Evolutionary conservation across 2,329 filamentous ascomycete genomes (phyloP), one percentile per base, ranked within the genome.

Genomic region (Scopulariopsis brevicaulis): DNA sequence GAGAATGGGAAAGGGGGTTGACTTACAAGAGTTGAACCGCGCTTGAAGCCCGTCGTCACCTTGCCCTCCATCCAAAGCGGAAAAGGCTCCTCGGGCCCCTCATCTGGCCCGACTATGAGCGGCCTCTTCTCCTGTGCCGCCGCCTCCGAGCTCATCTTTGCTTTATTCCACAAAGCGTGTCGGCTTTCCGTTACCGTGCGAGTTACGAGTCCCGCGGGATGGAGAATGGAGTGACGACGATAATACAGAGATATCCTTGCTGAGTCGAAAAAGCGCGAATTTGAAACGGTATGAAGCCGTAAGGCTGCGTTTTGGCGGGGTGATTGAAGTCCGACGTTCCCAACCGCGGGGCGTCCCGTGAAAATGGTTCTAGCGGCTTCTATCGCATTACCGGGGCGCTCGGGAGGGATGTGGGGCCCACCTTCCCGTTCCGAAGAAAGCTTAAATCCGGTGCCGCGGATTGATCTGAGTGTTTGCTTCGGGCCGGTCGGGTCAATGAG

Each of bases 41-140:
- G 83, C 50, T 94, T 93, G 71, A 97, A 97, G 37, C 94, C 94
- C 66, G 89, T 87, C 66, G 96, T 91, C 25, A 99, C 91, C 58
- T 86, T 83, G 25, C 94, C 94, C 61, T 88, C 86, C 74, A 97
- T 85, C 64, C 80, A 83, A 65, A 96, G 79, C 0, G 94, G 94
- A 71, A 85, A 97, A 0, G 94, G 94, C 6, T 82, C 56, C 65
- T 84, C 78, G 14, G 93, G 93, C 3, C 90, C 90, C 46, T 76
- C 71, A 51, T 89, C 83, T 10, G 86, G 77, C 58, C 93, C 93
- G 60, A 90, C 83, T 64, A 94, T 81, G 56, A 79, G 76, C 53
- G 89, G 85, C 61, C 90, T 24, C 46, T 22, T 24, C 46, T 22
- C 8, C 46, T n/a, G 46, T 8, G 46, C 18, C 12, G 46, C 46